These are phyloP conservation scores for Aspergillus sclerotialis DNA, from an alignment of 2,329 filamentous ascomycete species.

Conservation along the genomic window DNA sequence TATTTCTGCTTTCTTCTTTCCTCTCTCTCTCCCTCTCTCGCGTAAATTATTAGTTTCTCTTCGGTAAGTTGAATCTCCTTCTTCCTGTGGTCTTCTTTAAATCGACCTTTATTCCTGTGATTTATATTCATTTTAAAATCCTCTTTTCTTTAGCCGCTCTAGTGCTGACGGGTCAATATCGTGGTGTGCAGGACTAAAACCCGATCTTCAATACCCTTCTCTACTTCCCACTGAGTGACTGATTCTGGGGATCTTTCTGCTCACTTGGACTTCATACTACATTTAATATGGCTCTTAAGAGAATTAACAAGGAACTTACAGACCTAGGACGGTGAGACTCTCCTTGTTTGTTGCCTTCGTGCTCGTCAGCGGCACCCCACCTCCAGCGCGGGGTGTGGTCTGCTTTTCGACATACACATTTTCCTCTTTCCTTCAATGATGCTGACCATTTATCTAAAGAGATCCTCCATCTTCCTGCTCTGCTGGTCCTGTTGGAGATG, in stretches of 20 bases:
- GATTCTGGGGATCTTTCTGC: constrained; percentile 1
- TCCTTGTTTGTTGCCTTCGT: constrained; percentile 3
- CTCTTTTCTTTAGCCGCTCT: constrained; percentile 1
- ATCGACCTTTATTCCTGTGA: no score
- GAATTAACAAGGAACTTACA: constrained; percentile 49
- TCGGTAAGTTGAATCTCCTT: neutral
- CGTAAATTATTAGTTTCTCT: constrained; percentile 2
- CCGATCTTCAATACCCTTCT: constrained; percentile 9
- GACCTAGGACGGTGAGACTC: constrained; percentile 44
- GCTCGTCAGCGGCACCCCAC: neutral
- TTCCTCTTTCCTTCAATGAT: no score
- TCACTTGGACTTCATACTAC: constrained; percentile 8
- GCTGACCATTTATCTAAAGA: no score
- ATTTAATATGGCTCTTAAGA: constrained; percentile 44
- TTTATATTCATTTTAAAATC: neutral
- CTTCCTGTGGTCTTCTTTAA: no score
- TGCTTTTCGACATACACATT: neutral
- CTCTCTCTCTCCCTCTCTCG: neutral
- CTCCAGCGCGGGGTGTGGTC: neutral
- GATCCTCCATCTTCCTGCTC: constrained; percentile 98
- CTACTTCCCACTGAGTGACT: constrained; percentile 5
- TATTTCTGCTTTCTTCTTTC: constrained; percentile 5
- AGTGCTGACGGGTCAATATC: constrained; percentile 5
- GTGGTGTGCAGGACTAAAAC: constrained; percentile 12
- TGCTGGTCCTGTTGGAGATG: constrained; percentile 91